phyloP scores from a whole-genome alignment of 2,329 filamentous ascomycete genomes.

The Microascus cirrosus region DNA sequence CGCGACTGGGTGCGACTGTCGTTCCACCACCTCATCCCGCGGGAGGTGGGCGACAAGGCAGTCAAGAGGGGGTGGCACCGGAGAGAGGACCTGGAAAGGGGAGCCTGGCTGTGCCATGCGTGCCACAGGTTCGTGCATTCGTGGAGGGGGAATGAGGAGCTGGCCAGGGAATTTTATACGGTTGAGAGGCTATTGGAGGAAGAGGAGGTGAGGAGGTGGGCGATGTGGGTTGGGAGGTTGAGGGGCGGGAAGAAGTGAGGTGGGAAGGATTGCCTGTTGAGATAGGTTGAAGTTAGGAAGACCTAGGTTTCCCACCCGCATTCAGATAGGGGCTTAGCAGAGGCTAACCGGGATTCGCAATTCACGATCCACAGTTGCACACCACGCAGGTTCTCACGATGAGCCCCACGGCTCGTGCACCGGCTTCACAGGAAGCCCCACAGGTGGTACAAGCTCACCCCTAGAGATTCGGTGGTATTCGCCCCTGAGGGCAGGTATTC shows the following conservation, averaged over 20 bases:
- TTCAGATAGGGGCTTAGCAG: too few relatives aligned
- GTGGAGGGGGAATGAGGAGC: background rate
- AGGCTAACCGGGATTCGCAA: too few relatives aligned
- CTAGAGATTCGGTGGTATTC: too few relatives aligned
- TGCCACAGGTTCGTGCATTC: constrained; percentile 3
- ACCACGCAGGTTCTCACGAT: too few relatives aligned
- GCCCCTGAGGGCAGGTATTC: too few relatives aligned
- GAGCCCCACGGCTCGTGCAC: too few relatives aligned
- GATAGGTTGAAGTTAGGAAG: background rate
- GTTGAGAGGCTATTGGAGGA: constrained; percentile 1
- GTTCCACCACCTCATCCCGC: constrained; percentile 42
- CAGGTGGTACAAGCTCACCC: too few relatives aligned
- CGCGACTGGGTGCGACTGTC: constrained; percentile 40
- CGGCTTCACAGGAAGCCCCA: too few relatives aligned
- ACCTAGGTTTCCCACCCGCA: too few relatives aligned
- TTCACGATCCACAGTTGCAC: too few relatives aligned
- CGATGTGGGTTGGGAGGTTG: constrained; percentile 1
- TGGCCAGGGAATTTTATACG: background rate
- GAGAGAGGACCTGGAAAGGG: constrained; percentile 23
- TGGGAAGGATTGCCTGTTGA: background rate
- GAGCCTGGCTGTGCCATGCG: background rate
- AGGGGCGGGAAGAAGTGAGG: constrained; percentile 1
- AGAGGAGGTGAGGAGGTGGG: background rate
- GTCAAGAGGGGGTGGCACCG: constrained; percentile 42
- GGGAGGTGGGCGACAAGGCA: constrained; percentile 34